phyloP scores from a whole-genome alignment of 371 early-diverging fungal genomes.

The Apophysomyces variabilis region DNA sequence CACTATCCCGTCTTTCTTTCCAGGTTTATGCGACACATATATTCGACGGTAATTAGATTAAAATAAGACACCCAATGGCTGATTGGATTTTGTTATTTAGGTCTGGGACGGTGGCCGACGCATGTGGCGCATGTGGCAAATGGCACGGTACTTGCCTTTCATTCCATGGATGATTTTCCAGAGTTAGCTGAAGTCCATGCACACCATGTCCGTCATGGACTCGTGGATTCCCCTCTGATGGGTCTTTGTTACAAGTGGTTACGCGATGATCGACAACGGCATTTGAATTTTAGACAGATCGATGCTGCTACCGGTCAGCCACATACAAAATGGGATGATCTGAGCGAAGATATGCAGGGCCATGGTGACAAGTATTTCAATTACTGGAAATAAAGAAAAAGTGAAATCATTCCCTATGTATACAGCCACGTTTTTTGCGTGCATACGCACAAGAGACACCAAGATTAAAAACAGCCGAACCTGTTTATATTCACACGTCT shows the following conservation, averaged over 20 bases:
- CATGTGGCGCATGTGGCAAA: slow-evolving; percentile 75
- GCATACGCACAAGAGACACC: background rate
- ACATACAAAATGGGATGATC: slow-evolving; percentile 71
- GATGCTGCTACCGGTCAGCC: slow-evolving; percentile 47
- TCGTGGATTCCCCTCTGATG: slow-evolving; percentile 70
- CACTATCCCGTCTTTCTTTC: background rate
- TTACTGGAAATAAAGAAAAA: slow-evolving; percentile 39
- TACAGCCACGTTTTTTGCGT: too few species aligned
- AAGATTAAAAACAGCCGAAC: background rate
- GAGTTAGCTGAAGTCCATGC: slow-evolving; percentile 51
- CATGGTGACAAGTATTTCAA: slow-evolving; percentile 72
- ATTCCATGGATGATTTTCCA: slow-evolving; percentile 45
- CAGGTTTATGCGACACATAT: slow-evolving; percentile 75
- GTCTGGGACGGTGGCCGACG: slow-evolving; percentile 68
- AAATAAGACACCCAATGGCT: background rate
- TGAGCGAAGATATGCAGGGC: slow-evolving; percentile 73
- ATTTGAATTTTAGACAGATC: slow-evolving; percentile 20
- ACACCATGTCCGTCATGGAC: slow-evolving; percentile 28
- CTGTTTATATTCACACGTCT: background rate
- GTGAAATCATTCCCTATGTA: background rate
- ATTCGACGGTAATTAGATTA: slow-evolving; percentile 53
- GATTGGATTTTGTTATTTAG: slow-evolving; percentile 6
- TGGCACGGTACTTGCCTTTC: slow-evolving; percentile 51
- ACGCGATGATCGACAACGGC: slow-evolving; percentile 42
- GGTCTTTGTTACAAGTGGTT: slow-evolving; percentile 54